Evolutionary conservation across 2,329 filamentous ascomycete genomes (phyloP).

Genomic region (Aspergillus latus): DNA sequence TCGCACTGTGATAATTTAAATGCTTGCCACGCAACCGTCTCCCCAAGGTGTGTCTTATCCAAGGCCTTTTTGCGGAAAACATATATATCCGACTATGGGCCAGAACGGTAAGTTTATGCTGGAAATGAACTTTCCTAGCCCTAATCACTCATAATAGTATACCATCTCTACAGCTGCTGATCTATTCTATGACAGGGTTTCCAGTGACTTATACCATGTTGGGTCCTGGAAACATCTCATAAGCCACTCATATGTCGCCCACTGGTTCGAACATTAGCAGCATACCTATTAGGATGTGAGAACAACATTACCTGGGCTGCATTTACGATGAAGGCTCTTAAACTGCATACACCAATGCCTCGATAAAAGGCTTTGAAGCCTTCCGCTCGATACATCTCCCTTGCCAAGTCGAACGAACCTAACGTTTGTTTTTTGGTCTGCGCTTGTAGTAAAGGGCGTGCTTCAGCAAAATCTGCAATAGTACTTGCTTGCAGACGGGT

Average conservation of each 20-base stretch:
- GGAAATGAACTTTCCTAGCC: too few species aligned
- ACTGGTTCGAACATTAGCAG: constrained; percentile 51
- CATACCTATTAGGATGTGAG: not conserved
- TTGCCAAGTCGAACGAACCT: constrained; percentile 65
- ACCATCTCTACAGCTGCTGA: too few species aligned
- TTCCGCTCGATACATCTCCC: constrained; percentile 63
- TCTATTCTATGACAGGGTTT: constrained; percentile 5
- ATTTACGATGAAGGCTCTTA: constrained; percentile 87
- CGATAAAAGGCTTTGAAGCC: constrained; percentile 67
- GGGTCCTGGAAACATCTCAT: constrained; percentile 54
- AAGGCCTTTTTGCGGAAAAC: too few species aligned
- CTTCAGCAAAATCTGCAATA: constrained; percentile 26
- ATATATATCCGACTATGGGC: too few species aligned
- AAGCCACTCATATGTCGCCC: constrained; percentile 87
- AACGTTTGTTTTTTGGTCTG: constrained; percentile 27
- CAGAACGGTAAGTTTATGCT: too few species aligned
- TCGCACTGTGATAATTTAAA: too few species aligned
- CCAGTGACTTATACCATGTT: constrained; percentile 14
- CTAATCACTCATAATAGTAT: not conserved
- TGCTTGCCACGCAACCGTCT: too few species aligned
- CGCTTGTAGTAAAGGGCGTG: constrained; percentile 24
- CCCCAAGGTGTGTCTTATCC: too few species aligned
- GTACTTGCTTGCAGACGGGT: constrained; percentile 81
- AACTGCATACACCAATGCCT: constrained; percentile 76
- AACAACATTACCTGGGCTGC: constrained; percentile 63